Evolutionary conservation across 805 yeast species (phyloP).

Genomic region (Monosporozyma solicola): DNA sequence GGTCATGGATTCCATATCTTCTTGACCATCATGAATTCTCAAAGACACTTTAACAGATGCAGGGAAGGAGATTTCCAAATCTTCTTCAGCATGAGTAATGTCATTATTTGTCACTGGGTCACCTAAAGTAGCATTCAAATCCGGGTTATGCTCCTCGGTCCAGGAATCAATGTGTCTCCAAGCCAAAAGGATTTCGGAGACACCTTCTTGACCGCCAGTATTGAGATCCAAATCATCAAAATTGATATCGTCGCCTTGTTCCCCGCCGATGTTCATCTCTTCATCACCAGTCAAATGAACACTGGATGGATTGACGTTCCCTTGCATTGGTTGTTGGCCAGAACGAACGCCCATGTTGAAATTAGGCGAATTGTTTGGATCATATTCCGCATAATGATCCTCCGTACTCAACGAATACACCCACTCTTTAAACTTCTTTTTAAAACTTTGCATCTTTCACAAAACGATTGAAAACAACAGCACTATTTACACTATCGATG

Average conservation of each 20-base stretch:
- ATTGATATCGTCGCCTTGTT: constrained; percentile 20
- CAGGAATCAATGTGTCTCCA: constrained; percentile 88
- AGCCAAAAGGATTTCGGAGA: constrained; percentile 64
- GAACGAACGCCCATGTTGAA: constrained; percentile 24
- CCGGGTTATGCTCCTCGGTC: constrained; percentile 72
- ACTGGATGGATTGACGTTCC: constrained; percentile 11
- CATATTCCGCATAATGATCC: constrained; percentile 64
- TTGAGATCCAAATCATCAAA: constrained; percentile 27
- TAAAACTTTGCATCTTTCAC: constrained; percentile 29
- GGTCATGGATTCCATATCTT: constrained; percentile 59
- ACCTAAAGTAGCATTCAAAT: constrained; percentile 66
- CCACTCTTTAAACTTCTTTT: constrained; percentile 46
- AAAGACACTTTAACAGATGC: constrained; percentile 72
- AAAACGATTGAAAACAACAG: neutral
- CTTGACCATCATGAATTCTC: constrained; percentile 87
- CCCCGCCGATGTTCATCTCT: constrained; percentile 7
- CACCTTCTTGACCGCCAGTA: constrained; percentile 42
- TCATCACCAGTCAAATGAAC: constrained; percentile 13
- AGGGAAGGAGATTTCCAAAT: constrained; percentile 67
- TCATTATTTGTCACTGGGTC: constrained; percentile 76
- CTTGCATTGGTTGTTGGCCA: constrained; percentile 3
- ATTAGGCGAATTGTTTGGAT: constrained; percentile 33
- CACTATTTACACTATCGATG: neutral
- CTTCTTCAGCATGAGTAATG: constrained; percentile 73
- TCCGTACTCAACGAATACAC: constrained; percentile 55